phyloP scores from a whole-genome alignment of 2,329 filamentous ascomycete genomes.

The Exophiala mesophila region DNA sequence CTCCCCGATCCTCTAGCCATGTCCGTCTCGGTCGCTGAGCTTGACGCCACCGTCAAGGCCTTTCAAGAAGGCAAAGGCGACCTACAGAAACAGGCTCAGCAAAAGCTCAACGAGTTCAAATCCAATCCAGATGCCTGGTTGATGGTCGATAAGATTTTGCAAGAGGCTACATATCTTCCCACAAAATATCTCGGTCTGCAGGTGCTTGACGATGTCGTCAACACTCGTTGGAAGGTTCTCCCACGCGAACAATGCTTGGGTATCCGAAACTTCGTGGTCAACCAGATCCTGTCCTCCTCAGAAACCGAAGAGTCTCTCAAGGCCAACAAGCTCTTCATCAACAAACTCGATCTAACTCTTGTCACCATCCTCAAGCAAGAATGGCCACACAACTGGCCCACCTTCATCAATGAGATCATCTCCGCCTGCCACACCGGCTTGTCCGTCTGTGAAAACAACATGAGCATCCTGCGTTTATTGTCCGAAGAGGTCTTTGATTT shows the following conservation, averaged over 20 bases:
- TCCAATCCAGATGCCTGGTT: conserved; percentile 98
- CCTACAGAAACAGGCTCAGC: conserved; percentile 41
- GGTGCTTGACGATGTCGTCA: conserved; percentile 96
- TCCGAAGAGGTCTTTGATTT: conserved; percentile 99
- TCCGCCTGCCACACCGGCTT: conserved; percentile 91
- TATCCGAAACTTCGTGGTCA: conserved; percentile 98
- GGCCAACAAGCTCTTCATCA: conserved; percentile 80
- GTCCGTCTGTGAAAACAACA: conserved; percentile 99
- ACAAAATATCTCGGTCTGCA: conserved; percentile 97
- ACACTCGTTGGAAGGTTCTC: conserved; percentile 97
- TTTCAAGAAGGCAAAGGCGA: conserved; percentile 98
- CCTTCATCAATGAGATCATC: conserved; percentile 99
- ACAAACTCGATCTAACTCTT: conserved; percentile 96
- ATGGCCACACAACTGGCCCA: conserved; percentile 99
- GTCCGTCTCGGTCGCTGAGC: conserved; percentile 78
- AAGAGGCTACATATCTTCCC: conserved; percentile 86
- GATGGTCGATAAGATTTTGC: conserved; percentile 92
- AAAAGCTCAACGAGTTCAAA: conserved; percentile 68
- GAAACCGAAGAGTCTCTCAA: conserved; percentile 82
- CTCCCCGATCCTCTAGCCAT: conserved; percentile 36
- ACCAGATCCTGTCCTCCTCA: conserved; percentile 94
- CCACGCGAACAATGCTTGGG: conserved; percentile 95
- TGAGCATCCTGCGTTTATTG: conserved; percentile 90
- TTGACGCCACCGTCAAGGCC: conserved; percentile 91
- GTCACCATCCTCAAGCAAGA: conserved; percentile 98